Evolutionary conservation across 345 rosid species (phyloP), one percentile per base, ranked within the genome.

Genomic region (Populus ilicifolia): DNA sequence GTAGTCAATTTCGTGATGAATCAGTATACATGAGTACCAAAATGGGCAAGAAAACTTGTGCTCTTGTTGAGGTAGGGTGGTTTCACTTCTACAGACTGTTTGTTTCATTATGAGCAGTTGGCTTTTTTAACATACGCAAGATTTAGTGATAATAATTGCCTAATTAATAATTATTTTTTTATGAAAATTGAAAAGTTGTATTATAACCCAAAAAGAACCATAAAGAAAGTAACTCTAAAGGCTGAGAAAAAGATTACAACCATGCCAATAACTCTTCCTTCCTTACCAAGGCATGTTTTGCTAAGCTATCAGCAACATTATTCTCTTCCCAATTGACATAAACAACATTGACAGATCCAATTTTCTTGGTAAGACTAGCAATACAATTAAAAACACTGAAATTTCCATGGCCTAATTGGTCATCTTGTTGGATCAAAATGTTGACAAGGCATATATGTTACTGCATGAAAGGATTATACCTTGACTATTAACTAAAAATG

Each of bases 11-110:
- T 73, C 87, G 23, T 38, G 52, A 79, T 35, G 92, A 90, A 81
- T 84, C 92, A 44, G 71, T 87, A 59, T 71, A 84, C 62, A 88
- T 90, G 90, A 81, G 80, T 73, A 62, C 86, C 33, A 84, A 80
- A 70, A 86, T 89, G 79, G 94, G 86, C 69, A 81, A 75, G 59
- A 76, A 79, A 83, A 66, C 46, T 21, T 80, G 92, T 50, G 85
- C 89, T 63, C 85, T 90, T 1, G 87, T 90, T n/a, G 91, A 90
- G 93, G 91, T 88, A 77, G 21, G 56, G 41, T 25, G 39, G 33
- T 46, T 52, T n/a, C 5, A 10, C 23, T 63, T 61, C 4, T 2
- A n/a, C 11, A 16, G 64, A 21, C 25, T 6, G 9, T 46, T 62
- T n/a, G 16, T 38, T 77, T 65, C 30, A 8, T 36, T 59, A 38